Evolutionary conservation across 805 yeast species (phyloP).

Genomic region (Teunomyces tritomae): DNA sequence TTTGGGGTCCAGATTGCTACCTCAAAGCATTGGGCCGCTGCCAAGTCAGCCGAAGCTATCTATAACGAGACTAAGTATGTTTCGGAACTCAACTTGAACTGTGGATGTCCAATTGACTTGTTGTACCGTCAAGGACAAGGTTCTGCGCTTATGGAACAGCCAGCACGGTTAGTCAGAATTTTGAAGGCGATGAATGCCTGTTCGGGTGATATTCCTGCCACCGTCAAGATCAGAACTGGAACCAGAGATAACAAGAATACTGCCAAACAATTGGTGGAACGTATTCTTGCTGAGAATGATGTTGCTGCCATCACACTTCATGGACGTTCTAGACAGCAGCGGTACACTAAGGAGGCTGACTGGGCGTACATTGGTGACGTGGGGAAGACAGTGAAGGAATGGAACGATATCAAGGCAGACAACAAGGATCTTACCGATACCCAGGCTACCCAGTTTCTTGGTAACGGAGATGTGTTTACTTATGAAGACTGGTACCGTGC

Average conservation of each 20-base stretch:
- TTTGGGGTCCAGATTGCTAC: constrained; percentile 95
- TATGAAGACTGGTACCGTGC: constrained; percentile 86
- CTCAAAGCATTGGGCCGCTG: constrained; percentile 88
- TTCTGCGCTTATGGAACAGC: constrained; percentile 86
- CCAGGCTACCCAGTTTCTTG: constrained; percentile 76
- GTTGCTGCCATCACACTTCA: constrained; percentile 91
- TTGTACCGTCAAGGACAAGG: constrained; percentile 96
- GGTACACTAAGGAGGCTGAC: constrained; percentile 88
- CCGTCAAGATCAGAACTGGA: constrained; percentile 91
- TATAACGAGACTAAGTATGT: constrained; percentile 55
- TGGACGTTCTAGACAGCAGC: constrained; percentile 94
- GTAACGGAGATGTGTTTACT: constrained; percentile 91
- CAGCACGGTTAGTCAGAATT: constrained; percentile 74
- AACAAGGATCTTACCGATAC: constrained; percentile 57
- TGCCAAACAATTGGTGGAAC: constrained; percentile 73
- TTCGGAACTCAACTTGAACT: constrained; percentile 86
- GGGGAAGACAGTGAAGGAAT: constrained; percentile 63
- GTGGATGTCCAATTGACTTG: constrained; percentile 97
- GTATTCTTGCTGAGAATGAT: constrained; percentile 74
- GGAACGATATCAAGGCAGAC: constrained; percentile 45
- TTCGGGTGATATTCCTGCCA: constrained; percentile 87
- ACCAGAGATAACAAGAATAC: constrained; percentile 79
- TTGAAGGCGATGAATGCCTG: constrained; percentile 85
- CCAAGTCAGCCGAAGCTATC: constrained; percentile 85
- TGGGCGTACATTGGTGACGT: constrained; percentile 85